phyloP scores from a whole-genome alignment of 441 rosid genomes.

The Jatropha multifida region DNA sequence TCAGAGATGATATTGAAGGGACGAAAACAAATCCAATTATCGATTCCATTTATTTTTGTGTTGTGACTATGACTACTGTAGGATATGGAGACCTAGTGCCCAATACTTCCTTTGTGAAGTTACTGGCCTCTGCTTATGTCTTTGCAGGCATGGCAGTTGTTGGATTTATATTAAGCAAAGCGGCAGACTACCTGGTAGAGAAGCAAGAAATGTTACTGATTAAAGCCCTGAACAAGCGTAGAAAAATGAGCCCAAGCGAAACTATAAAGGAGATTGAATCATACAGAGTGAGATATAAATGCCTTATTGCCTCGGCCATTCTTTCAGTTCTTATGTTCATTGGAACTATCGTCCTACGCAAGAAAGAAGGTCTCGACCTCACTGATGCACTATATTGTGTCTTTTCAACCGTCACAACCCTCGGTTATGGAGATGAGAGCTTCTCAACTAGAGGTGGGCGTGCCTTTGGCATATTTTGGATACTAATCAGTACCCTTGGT shows the following conservation, averaged over 20 bases:
- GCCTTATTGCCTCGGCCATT: slow-evolving; percentile 36
- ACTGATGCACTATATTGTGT: slow-evolving; percentile 68
- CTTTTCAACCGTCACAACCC: slow-evolving; percentile 69
- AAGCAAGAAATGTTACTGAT: slow-evolving; percentile 71
- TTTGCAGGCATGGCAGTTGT: slow-evolving; percentile 71
- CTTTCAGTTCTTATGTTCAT: slow-evolving; percentile 40
- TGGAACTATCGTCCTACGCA: slow-evolving; percentile 46
- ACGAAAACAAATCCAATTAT: slow-evolving; percentile 56
- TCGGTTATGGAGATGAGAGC: slow-evolving; percentile 78
- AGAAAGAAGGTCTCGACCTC: slow-evolving; percentile 38
- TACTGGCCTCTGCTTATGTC: slow-evolving; percentile 73
- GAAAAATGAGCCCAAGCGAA: slow-evolving; percentile 38
- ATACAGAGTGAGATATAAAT: slow-evolving; percentile 51
- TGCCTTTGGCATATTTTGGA: slow-evolving; percentile 61
- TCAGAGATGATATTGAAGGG: slow-evolving; percentile 54
- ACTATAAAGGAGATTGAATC: slow-evolving; percentile 52
- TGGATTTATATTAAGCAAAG: slow-evolving; percentile 54
- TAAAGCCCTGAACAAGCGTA: slow-evolving; percentile 45
- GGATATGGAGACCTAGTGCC: slow-evolving; percentile 94
- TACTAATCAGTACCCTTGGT: slow-evolving; percentile 51
- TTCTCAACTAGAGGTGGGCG: slow-evolving; percentile 56
- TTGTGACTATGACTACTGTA: slow-evolving; percentile 82
- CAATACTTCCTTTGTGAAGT: slow-evolving; percentile 38
- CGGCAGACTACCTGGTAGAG: slow-evolving; percentile 72
- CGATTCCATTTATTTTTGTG: slow-evolving; percentile 64